These are phyloP conservation scores for Microsporum canis DNA, from an alignment of 2,329 filamentous ascomycete genomes.

Conservation along the genomic window DNA sequence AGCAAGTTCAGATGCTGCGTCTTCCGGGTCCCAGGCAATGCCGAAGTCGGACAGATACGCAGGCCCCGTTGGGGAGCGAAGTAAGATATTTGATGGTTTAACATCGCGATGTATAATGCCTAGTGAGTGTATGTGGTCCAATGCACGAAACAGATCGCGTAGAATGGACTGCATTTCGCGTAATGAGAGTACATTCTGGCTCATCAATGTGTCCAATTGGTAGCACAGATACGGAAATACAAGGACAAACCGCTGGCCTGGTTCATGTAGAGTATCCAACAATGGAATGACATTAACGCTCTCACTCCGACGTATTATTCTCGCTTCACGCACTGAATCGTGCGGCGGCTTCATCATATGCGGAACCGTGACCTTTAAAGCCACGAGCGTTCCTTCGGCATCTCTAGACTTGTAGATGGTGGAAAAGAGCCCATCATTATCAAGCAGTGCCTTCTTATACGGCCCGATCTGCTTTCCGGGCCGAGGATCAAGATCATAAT, in stretches of 20 bases:
- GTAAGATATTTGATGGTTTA: conserved; percentile 81
- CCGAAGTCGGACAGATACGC: conserved; percentile 85
- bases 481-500: conserved; percentile 19
- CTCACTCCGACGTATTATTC: conserved; percentile 47
- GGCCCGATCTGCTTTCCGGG: conserved; percentile 39
- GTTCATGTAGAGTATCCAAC: conserved; percentile 57
- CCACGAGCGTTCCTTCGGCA: conserved; percentile 42
- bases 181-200: conserved; percentile 28
- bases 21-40: conserved; percentile 65
- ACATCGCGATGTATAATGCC: conserved; percentile 87
- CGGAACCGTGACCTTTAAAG: conserved; percentile 77
- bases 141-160: conserved; percentile 57
- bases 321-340: conserved; percentile 66
- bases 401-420: conserved; percentile 60
- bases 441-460: conserved; percentile 46
- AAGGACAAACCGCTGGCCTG: conserved; percentile 62
- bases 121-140: conserved; percentile 58
- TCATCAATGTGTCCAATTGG: conserved; percentile 55
- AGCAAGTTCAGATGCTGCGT: conserved; percentile 48
- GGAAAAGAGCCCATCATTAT: conserved; percentile 63
- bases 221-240: conserved; percentile 74
- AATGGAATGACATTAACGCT: conserved; percentile 48
- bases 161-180: conserved; percentile 41
- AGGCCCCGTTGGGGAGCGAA: conserved; percentile 55
- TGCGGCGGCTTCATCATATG: conserved; percentile 67